Evolutionary conservation across 2,329 filamentous ascomycete genomes (phyloP), one percentile per base, ranked within the genome.

Genomic region (Microsporum audouinii): DNA sequence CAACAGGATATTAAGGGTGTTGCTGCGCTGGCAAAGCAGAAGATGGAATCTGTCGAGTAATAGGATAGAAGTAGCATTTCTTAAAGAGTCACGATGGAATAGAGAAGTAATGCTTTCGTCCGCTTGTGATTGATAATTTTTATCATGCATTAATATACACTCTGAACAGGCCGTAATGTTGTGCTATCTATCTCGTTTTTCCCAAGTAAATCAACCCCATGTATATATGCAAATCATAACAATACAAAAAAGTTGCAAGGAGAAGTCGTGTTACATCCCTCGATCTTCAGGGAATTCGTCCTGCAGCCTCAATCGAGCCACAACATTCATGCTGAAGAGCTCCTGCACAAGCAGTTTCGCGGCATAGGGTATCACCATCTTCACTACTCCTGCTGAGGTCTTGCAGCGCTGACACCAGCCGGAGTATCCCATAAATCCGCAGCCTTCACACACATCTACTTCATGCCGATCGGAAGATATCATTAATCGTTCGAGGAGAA

Each of bases 291-390:
- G 91, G 73, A 99, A 99, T 76, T 97, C 90, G 71, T 99, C 94
- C 69, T 90, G 90, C 66, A 99, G 77, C 78, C 92, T 89, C 76
- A 99, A 79, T 62, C 88, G 82, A 63, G 95, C 92, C 64, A 91
- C 88, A n/a, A 99, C 90, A 73, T 99, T 99, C 94, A 99, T 99
- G 73, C 90, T 95, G 71, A 95, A 87, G 69, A 99, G 76, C 77
- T 99, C 94, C 78, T 99, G 94, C 57, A 97, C 89, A 61, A 99
- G 78, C 71, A 99, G 77, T 81, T 99, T 97, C 0, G 94, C 94
- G 17, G 94, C 94, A 75, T 99, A 99, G 38, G 94, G 94, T 82
- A 99, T 95, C 38, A 87, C 92, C 88, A 99, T 96, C 74, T 88
- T 87, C 14, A 90, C 87, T 31, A 99, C 89, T 34, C 88, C 85